Base-by-base conservation (phyloP, 73 alveolate species). In the Breviolum minutum region DNA sequence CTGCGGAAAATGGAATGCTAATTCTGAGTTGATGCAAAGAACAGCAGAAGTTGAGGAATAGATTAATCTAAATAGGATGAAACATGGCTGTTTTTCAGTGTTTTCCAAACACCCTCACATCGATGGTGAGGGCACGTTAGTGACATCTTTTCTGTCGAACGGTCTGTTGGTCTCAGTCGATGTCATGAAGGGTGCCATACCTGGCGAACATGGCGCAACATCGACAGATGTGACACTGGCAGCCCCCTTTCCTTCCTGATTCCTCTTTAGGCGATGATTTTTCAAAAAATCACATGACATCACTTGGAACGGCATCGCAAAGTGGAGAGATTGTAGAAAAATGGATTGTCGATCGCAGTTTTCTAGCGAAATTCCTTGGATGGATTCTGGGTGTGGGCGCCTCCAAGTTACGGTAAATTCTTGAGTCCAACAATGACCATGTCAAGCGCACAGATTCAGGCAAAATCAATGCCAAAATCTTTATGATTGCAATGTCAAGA, bases 131-230 rank as follows among this genome's bases (percentile, higher is more conserved):
- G 5, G 54, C 54, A 40, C n/a, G n/a, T 40, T 3, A 40, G 54
- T 40, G 54, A 40, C 54, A 40, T 40, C 54, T 40, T 40, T 40
- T 40, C 54, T 66, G 76, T 16, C 76, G 26, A 2, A 66, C 76
- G 76, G 26, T 20, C 76, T 16, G 26, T 20, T 20, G 22, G 32
- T 40, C n/a, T 88, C 95, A 88, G 95, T 88, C 95, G 85, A 88
- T 88, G 85, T 88, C 95, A 71, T 88, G 95, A 73, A 88, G 95
- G 9, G 95, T 88, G n/a, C 95, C 95, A 71, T 88, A 88, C 95
- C 95, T 88, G 60, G 27, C 29, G 16, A 48, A 9, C 73, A n/a
- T 29, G 89, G 13, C 84, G 17, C 17, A 74, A 13, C 60, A 74
- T 66, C 26, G n/a, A n/a, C n/a, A 66, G 26, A 66, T 66, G 74